Base-by-base conservation (phyloP, 176 grass and related monocot species). In the Lolium rigidum region DNA sequence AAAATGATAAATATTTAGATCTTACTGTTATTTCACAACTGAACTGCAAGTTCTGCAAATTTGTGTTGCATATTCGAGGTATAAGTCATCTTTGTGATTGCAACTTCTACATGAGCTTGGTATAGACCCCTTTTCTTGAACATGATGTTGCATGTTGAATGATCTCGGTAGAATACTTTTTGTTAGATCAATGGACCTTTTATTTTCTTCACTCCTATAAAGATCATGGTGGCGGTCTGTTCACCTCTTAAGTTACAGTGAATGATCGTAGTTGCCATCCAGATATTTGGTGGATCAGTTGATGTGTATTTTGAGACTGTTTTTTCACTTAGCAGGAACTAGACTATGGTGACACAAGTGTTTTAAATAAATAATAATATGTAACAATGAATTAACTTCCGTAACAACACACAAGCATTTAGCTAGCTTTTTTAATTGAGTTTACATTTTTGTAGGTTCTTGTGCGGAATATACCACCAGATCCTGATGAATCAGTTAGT, bases 401-500 rank as follows among this genome's bases (percentile, higher is more conserved):
- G 60, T 63, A 63, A 56, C 16, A 26, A 63, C 60, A 63, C 56
- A 58, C 60, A 63, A 63, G 60, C 22, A 63, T 63, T 63, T 26
- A 26, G 10, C 60, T 63, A 63, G 18, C 38, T 79, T 22, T 43
- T 78, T 26, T 15, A 71, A 47, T 84, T 80, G 7, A 81, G n/a
- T 84, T 79, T n/a, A 20, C 55, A 39, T 56, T 88, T 21, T 91
- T 87, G 74, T 56, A 99, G 97, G 97, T 99, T 43, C 90, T 99
- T 78, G 97, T 96, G 4, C 92, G 88, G 79, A 99, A 96, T 87
- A 92, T 96, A 59, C 97, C 94, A 50, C 88, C 87, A 86, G 97
- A 99, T 59, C 90, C 94, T 54, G 97, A 99, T 75, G 97, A 99
- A 89, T 94, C 97, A 15, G 20, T 94, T 41, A 93, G 97, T 73